Percentiles rank a stretch among this genome's conserved stretches.
These are phyloP conservation scores for Suillus spraguei DNA, from an alignment of 768 basidiomycete species.

Conservation along the genomic window DNA sequence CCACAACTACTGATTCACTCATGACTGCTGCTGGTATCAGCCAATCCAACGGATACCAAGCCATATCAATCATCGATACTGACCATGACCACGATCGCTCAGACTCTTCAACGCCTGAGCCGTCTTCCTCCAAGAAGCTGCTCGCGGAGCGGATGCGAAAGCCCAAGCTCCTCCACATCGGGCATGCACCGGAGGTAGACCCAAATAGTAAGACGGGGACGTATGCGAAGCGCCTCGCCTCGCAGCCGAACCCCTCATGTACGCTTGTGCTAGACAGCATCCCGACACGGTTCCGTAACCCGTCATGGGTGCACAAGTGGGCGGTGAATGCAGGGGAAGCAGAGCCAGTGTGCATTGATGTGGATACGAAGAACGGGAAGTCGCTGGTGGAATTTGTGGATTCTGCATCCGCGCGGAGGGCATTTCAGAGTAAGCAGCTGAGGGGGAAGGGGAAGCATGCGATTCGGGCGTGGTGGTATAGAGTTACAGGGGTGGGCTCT, in stretches of 20 bases:
- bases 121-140: neutral
- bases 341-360: constrained; percentile 41
- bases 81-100: neutral
- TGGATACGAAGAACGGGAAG: constrained; percentile 45
- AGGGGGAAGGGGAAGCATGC: constrained; percentile 38
- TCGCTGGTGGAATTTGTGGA: constrained; percentile 55
- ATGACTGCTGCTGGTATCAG: neutral
- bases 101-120: neutral
- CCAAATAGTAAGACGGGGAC: constrained; percentile 49
- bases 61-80: neutral
- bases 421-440: constrained; percentile 43
- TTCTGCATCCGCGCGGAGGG: constrained; percentile 45
- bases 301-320: constrained; percentile 47
- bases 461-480: constrained; percentile 22
- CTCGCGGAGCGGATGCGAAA: neutral
- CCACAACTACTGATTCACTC: neutral
- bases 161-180: constrained; percentile 34
- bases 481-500: constrained; percentile 10
- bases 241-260: constrained; percentile 45
- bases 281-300: constrained; percentile 48
- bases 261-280: constrained; percentile 61
- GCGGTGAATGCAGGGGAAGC: constrained; percentile 39
- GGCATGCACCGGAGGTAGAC: constrained; percentile 49
- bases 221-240: constrained; percentile 35
- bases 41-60: neutral